Evolutionary conservation across 805 yeast species (phyloP), one percentile per base, ranked within the genome.

Genomic region (Saturnispora quitensis): DNA sequence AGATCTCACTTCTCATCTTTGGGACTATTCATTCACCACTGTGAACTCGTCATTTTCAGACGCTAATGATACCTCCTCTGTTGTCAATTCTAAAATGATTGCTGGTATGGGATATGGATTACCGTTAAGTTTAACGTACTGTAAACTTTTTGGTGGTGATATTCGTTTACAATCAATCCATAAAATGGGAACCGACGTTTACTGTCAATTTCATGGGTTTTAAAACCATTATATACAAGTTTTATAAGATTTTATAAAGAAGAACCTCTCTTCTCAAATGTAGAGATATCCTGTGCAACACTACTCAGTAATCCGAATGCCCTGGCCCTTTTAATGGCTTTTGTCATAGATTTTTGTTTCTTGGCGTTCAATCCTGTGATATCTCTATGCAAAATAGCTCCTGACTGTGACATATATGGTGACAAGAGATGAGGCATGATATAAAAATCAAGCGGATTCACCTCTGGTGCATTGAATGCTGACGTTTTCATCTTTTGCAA

Each of bases 51-150:
- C 48, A 12, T 4, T 12, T 31, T 31, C 34, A 9, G 34, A 31
- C 15, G 12, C 15, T 1, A 40, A 45, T 12, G 28, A 36, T 4
- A 65, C 67, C 5, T 47, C 50, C 10, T 55, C 53, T 1, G 72
- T 74, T 20, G 76, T 77, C 59, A 81, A 86, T 0, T 67, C 82
- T 51, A 77, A 77, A 59, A 71, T 76, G 8, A 80, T 91, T 35
- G 96, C 97, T 0, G 99, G 99, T 0, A 86, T 93, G 86, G 98
- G 98, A 0, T 91, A 89, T 63, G 99, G 99, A 0, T 68, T 91
- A 51, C 98, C 98, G 6, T 70, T 91, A 55, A 86, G 90, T 54
- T 71, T 80, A 58, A 84, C 88, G 0, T 86, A 86, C 60, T 80
- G 84, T 31, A 86, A 81, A 60, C 74, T 84, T 62, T 84, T 86